Conservation (phyloP, 2,329 filamentous ascomycete genomes). For the Trichoderma aggressivum region DNA sequence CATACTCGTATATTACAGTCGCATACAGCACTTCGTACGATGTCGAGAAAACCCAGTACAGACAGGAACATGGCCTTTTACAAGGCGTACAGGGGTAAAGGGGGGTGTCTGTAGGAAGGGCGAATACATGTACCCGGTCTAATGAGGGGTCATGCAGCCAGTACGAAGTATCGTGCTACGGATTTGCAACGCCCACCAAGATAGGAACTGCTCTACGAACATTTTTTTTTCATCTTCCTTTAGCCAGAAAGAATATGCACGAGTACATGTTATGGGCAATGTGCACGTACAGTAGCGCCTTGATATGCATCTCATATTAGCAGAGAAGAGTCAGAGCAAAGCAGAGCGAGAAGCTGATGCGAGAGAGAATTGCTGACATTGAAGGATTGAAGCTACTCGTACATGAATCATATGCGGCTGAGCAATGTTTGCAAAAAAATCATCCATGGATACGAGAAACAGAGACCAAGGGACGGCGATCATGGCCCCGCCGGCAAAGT, state of each 20-base stretch:
- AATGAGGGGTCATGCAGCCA: not conserved
- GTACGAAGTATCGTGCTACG: not conserved
- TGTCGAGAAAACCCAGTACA: not conserved
- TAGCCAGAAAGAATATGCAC: not conserved
- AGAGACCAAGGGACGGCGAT: not conserved
- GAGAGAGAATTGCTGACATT: not conserved
- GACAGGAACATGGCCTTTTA: not conserved
- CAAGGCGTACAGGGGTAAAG: not conserved
- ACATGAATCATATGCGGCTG: not conserved
- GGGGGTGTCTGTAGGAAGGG: slow-evolving; percentile 1
- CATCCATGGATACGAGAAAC: not conserved
- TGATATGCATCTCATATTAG: not conserved
- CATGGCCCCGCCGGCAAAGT: not conserved
- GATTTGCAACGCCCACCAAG: not conserved
- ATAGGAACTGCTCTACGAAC: not conserved
- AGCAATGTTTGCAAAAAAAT: not conserved
- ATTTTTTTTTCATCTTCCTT: not conserved
- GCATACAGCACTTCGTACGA: not conserved
- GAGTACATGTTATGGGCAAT: not conserved
- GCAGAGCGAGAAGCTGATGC: not conserved
- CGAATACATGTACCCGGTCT: not conserved
- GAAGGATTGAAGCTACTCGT: not conserved
- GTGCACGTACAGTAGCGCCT: not conserved
- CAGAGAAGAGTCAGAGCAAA: not conserved
- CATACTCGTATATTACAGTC: not conserved